These are phyloP conservation scores for Globisporangium radiosum DNA, from an alignment of 352 stramenopile genomes.

Conservation along the genomic window DNA sequence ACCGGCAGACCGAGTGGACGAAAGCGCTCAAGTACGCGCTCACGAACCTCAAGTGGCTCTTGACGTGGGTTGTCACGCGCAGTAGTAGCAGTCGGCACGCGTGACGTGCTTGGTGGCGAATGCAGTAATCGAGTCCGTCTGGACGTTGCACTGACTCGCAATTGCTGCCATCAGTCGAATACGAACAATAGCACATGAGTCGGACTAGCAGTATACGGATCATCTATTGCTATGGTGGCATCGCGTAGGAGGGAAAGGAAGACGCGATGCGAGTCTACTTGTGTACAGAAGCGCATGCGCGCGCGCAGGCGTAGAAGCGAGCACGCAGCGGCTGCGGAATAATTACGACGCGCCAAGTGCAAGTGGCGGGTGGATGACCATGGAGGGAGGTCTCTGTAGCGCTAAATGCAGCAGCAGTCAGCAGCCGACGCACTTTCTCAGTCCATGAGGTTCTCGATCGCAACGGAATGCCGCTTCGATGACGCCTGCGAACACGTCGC, in stretches of 20 bases:
- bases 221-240: not conserved
- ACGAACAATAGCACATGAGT: not conserved
- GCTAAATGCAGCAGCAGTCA: not conserved
- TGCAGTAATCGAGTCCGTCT: too few species aligned
- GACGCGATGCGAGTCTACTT: not conserved
- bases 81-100: conserved; percentile 10
- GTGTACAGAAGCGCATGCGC: not conserved
- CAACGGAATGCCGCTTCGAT: conserved; percentile 41
- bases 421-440: conserved; percentile 11
- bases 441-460: conserved; percentile 31
- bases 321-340: conserved; percentile 2
- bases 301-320: too few species aligned
- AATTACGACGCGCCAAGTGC: conserved; percentile 8
- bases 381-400: too few species aligned
- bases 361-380: too few species aligned
- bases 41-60: conserved; percentile 82
- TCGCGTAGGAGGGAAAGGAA: too few species aligned
- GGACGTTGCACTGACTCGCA: not conserved
- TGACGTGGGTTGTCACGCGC: conserved; percentile 55
- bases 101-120: too few species aligned
- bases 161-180: not conserved
- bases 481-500: conserved; percentile 1
- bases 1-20: conserved; percentile 81
- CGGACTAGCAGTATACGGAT: not conserved
- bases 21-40: conserved; percentile 82